Conservation (phyloP, 768 basidiomycete genomes). For the Cantharellus cinnabarinus region DNA sequence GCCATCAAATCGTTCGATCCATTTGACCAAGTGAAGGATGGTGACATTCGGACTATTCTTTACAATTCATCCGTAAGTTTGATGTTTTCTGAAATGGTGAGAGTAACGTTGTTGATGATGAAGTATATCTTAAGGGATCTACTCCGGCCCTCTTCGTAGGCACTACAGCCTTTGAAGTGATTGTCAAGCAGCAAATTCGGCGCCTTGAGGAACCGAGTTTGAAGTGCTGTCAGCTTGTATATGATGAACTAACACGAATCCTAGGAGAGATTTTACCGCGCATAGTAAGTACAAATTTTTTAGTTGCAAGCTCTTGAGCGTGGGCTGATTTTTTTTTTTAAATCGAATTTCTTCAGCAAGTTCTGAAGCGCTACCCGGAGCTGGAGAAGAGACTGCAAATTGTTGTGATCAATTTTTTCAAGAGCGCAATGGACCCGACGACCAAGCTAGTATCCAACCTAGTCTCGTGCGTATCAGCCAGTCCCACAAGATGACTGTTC, state of each 20-base stretch:
- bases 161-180: slow-evolving; percentile 92
- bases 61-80: slow-evolving; percentile 87
- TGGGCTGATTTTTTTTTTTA: neutral
- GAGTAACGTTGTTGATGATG: too few relatives aligned
- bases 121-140: slow-evolving; percentile 40
- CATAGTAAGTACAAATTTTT: slow-evolving; percentile 35
- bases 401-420: slow-evolving; percentile 97
- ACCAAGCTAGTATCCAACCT: slow-evolving; percentile 87
- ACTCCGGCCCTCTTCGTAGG: slow-evolving; percentile 94
- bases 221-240: slow-evolving; percentile 89
- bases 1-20: slow-evolving; percentile 94
- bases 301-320: neutral
- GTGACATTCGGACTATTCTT: slow-evolving; percentile 83
- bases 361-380: slow-evolving; percentile 93
- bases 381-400: slow-evolving; percentile 88
- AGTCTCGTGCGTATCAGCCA: slow-evolving; percentile 44
- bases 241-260: slow-evolving; percentile 94
- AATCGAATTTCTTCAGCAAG: slow-evolving; percentile 36
- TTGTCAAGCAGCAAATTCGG: slow-evolving; percentile 98
- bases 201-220: slow-evolving; percentile 83
- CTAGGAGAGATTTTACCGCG: slow-evolving; percentile 72
- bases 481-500: neutral
- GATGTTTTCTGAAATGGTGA: too few relatives aligned
- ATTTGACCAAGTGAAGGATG: slow-evolving; percentile 97
- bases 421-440: slow-evolving; percentile 80